Conservation (phyloP, 805 yeast genomes). For the Yueomyces sinensis region DNA sequence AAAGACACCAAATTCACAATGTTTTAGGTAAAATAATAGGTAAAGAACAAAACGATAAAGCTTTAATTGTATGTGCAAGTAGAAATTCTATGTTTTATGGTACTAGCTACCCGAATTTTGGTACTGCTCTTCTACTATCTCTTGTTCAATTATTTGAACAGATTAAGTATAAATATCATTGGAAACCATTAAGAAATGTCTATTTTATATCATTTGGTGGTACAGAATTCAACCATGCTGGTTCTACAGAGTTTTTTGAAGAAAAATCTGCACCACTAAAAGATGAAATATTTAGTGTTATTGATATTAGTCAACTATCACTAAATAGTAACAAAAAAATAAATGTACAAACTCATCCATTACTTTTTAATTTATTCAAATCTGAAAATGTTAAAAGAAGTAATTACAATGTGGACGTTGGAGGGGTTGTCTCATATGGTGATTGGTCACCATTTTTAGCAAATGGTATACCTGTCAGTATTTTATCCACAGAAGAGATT, state of each 20-base stretch:
- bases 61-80: constrained; percentile 68
- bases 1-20: constrained; percentile 62
- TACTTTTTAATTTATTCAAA: constrained; percentile 36
- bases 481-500: constrained; percentile 13
- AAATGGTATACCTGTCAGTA: constrained; percentile 37
- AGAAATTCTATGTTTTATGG: constrained; percentile 71
- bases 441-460: constrained; percentile 57
- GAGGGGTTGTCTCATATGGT: constrained; percentile 32
- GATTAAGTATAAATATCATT: constrained; percentile 48
- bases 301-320: constrained; percentile 44
- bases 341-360: constrained; percentile 50
- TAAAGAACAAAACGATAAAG: constrained; percentile 61
- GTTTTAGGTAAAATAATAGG: constrained; percentile 69
- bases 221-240: constrained; percentile 66
- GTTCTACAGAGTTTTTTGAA: constrained; percentile 69
- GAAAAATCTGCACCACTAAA: constrained; percentile 37
- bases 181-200: constrained; percentile 77
- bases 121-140: constrained; percentile 61
- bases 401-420: constrained; percentile 7
- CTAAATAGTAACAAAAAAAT: constrained; percentile 30
- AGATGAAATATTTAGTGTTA: constrained; percentile 51
- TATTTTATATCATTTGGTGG: constrained; percentile 81
- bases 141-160: constrained; percentile 54
- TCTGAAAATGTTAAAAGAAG: neutral
- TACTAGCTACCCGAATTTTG: constrained; percentile 58